phyloP scores from a whole-genome alignment of 768 basidiomycete species.

The Collybia sordida region DNA sequence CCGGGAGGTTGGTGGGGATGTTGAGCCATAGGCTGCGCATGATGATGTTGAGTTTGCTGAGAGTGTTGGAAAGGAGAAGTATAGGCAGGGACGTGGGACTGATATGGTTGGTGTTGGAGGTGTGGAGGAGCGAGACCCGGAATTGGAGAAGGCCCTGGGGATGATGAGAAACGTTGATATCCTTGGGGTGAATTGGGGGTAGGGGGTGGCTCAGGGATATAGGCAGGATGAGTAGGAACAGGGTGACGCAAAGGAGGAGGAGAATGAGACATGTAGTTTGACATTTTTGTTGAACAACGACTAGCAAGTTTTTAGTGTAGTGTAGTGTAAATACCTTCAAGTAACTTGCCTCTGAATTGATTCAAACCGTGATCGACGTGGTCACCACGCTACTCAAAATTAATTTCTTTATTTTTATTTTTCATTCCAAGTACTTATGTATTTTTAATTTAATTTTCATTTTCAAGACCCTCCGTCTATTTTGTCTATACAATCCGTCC shows the following conservation, averaged over 20 bases:
- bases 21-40: constrained; percentile 16
- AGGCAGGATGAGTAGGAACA: constrained; percentile 84
- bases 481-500: too few species aligned
- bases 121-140: constrained; percentile 14
- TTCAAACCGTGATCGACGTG: too few species aligned
- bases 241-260: constrained; percentile 87
- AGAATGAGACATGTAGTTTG: constrained; percentile 40
- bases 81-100: constrained; percentile 45
- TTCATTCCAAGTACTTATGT: too few species aligned
- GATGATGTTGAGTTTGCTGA: constrained; percentile 20
- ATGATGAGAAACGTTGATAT: constrained; percentile 71
- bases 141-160: constrained; percentile 40
- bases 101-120: constrained; percentile 24
- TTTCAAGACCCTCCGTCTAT: too few species aligned
- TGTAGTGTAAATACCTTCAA: too few species aligned
- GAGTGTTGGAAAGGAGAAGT: constrained; percentile 50
- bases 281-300: constrained; percentile 19
- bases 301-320: too few species aligned
- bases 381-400: too few species aligned
- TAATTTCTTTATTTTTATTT: too few species aligned
- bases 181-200: constrained; percentile 74
- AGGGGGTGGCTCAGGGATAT: constrained; percentile 79
- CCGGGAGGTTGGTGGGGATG: constrained; percentile 13
- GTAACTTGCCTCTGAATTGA: too few species aligned
- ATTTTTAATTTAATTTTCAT: too few species aligned